Evolutionary conservation across 345 rosid species (phyloP), one percentile per base, ranked within the genome.

Genomic region (Citrus cavaleriei): DNA sequence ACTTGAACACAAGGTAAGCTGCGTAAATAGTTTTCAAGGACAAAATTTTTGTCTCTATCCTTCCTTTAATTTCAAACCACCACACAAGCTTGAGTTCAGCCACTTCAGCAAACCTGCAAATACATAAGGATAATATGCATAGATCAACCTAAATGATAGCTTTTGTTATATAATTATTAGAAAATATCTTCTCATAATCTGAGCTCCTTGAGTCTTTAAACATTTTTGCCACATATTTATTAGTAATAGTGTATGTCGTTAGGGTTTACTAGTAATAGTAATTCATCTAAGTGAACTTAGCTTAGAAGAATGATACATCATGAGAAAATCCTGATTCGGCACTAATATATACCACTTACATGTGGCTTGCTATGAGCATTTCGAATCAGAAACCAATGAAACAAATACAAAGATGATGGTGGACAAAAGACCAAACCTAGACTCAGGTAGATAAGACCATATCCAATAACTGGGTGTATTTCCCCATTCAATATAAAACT

Each of bases 381-480:
- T 40, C 4, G 46, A 40, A 10, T 40, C 3, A 40, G 7, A 57
- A 57, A n/a, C 7, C 2, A 57, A 57, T 2, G 22, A 21, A 8
- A 18, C n/a, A 57, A 6, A 12, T 40, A 58, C 28, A 77, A n/a
- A 24, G 58, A 34, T 34, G 25, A 18, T 25, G 68, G 10, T 54
- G 24, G 27, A 16, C 62, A 46, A 66, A 40, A 54, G 60, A 73
- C 24, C 49, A 46, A 60, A 86, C 86, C 84, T 83, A 2, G 86
- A 76, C 12, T 68, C 38, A 6, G 77, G 58, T 12, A 7, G 18
- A 22, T 77, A 63, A 16, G 34, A 64, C 85, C 80, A 81, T 42
- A 30, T 78, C 85, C 88, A 83, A 70, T 79, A 79, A 4, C 9
- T 2, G 30, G 84, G 79, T 8, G 83, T 35, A 70, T 83, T 83